Base-by-base conservation (phyloP, 2,329 filamentous ascomycete genomes). In the Xylariaceae sp. region DNA sequence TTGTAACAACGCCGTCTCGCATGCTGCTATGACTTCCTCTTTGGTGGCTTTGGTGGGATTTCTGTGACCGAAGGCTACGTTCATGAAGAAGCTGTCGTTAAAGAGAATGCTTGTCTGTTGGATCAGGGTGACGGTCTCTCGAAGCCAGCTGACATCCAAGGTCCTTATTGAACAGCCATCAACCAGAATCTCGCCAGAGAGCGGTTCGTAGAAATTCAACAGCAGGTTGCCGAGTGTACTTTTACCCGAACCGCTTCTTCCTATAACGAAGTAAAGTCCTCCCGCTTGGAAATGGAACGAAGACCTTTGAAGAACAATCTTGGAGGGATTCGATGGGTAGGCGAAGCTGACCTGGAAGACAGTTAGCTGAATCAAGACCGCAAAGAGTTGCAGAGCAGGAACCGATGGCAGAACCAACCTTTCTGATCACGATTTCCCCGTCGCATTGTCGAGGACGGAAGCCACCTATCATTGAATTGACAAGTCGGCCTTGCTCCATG, bases 171-270 rank as follows among this genome's bases (percentile, higher is more conserved):
- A 75, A 1, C 80, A 71, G 0, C 82, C 85, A 67, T 96, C 91
- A 8, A 97, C 76, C 0, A 80, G 71, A 13, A 97, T 86, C 0
- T 82, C 73, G 0, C 92, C 93, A 0, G 75, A 75, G 0, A 75
- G 73, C 0, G 89, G 84, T 5, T 83, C 77, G 69, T 97, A 96
- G 66, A 95, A 89, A 10, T 87, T 84, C 54, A 92, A 79, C 0
- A 97, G 78, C 0, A 97, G 79, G 69, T 90, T 91, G 1, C 88
- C 87, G 1, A 97, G 70, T 0, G 93, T 97, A 66, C 91, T 96
- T 73, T 97, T 97, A 0, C 93, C 93, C 1, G 90, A 96, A 0
- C 94, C 94, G 68, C 91, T 96, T 67, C 82, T 83, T 0, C 93
- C 94, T 53, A 97, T 84, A 1, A 97, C 79, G 68, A 94, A 97